Percentiles rank a stretch among this genome's conserved stretches.
Evolutionary conservation across 2,329 filamentous ascomycete species (phyloP).

Genomic region (Fusarium dlaminii): DNA sequence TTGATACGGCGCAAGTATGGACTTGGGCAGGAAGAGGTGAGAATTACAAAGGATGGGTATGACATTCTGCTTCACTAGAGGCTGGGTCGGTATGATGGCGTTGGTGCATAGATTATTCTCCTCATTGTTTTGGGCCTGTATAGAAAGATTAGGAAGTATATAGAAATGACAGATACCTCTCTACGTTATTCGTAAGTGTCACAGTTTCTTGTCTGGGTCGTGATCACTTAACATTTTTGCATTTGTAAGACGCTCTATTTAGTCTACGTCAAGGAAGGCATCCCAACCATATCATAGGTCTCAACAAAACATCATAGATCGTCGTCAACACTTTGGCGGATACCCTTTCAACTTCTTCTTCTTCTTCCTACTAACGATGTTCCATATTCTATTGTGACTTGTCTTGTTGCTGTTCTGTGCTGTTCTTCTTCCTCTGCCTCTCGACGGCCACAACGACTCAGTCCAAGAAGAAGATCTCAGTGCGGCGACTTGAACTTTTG

Average conservation of each 20-base stretch:
- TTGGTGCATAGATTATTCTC: conserved; percentile 27
- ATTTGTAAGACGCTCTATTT: not conserved
- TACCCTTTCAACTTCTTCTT: not conserved
- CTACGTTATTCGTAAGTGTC: not conserved
- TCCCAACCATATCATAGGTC: not conserved
- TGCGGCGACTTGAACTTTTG: not conserved
- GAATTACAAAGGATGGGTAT: conserved; percentile 74
- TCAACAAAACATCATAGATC: not conserved
- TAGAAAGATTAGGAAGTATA: not conserved
- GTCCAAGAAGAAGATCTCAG: not conserved
- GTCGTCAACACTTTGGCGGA: no score
- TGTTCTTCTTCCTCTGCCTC: not conserved
- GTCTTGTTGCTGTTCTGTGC: not conserved
- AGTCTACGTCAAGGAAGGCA: no score
- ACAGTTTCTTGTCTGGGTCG: not conserved
- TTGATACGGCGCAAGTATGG: conserved; percentile 78
- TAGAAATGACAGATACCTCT: conserved; percentile 9
- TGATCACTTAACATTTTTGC: not conserved
- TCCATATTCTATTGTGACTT: rapidly evolving
- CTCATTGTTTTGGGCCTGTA: conserved; percentile 17
- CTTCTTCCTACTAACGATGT: not conserved
- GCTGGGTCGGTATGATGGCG: conserved; percentile 5
- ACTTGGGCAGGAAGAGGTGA: conserved; percentile 67
- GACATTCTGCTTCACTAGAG: conserved; percentile 68
- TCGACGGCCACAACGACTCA: not conserved